Evolutionary conservation across 2,329 filamentous ascomycete species (phyloP), one percentile per base, ranked within the genome.

Genomic region (Chrysoporthe cubensis): DNA sequence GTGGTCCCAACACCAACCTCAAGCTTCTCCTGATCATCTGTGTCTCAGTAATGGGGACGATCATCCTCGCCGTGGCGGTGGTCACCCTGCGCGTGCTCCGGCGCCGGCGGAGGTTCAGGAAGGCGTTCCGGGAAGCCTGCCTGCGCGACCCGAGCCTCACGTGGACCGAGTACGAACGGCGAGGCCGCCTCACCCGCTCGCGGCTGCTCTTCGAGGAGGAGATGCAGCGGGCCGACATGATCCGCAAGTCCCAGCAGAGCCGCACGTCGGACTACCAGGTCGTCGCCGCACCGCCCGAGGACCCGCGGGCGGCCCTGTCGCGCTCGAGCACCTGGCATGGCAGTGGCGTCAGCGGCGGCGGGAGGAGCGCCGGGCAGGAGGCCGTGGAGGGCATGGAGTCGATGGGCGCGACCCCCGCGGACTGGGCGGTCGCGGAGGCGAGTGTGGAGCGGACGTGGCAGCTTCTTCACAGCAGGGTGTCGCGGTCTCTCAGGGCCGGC

Each of bases 171-270:
- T 70, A 72, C 52, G 66, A 66, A 26, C 66, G 70, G 26, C 66
- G 70, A 34, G 59, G 66, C 50, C 70, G 69, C 37, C 64, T 72
- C 46, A 72, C 69, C 16, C 68, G 64, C 18, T 73, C 72, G 4
- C 68, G 69, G 7, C 34, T 73, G 16, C 32, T 73, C 6, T 62
- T 72, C 37, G 73, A 73, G 40, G 71, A 72, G 26, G 72, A 73
- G 40, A 21, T 70, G n/a, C 71, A 71, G 64, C 71, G 73, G 13
- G 66, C 60, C 57, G 66, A 57, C 48, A 71, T 74, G 21, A 71
- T 74, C 40, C 65, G 68, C 16, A 74, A 74, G 62, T 71, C 71
- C 7, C 70, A 72, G 5, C 71, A 73, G 64, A 71, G 70, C 64
- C 70, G 71, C n/a, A 65, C 64, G 11, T 75, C 72, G 21, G 62